Base-by-base conservation (phyloP, 208 protist species). In the Trypanosoma theileri region DNA sequence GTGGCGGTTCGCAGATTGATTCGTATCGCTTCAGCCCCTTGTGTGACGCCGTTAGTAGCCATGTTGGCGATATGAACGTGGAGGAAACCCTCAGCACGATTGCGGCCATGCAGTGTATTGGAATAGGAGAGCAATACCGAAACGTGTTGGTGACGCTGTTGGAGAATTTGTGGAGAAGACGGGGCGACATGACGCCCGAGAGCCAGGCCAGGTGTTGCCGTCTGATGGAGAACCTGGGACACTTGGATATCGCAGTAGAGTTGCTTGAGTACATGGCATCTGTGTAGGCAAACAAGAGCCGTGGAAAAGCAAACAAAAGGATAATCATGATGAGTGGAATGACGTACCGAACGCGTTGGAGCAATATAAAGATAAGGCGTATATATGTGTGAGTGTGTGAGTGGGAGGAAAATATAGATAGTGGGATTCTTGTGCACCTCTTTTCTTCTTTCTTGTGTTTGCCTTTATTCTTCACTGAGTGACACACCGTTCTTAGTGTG, bases 31-130 rank as follows among this genome's bases (percentile, higher is more conserved):
- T 96, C 31, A 79, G 74, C 19, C 79, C 85, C 4, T 79, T 94
- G n/a, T 93, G 80, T 67, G 86, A 78, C 16, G 82, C 83, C 0
- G 74, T 94, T 0, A 71, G 85, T 42, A 70, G 62, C 41, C 77
- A 94, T 73, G 74, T 66, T 14, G 69, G 53, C 16, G 71, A 84
- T 14, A 89, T 96, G 84, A 77, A 73, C 16, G 70, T 80, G 3
- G 65, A 75, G n/a, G 86, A 96, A 45, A 59, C 76, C 4, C 69
- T 94, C 54, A 60, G 42, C n/a, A 86, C 81, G 6, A 61, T 96
- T 46, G 40, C 75, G 19, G 86, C 73, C 6, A 73, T 96, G 52
- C 77, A 85, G 50, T 77, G 71, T 22, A 82, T 96, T 51, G 80
- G 79, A 13, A 69, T 78, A 51, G 71, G 74, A 10, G 64, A 63